Evolutionary conservation across 441 rosid species (phyloP).

Genomic region (Corymbia citriodora): DNA sequence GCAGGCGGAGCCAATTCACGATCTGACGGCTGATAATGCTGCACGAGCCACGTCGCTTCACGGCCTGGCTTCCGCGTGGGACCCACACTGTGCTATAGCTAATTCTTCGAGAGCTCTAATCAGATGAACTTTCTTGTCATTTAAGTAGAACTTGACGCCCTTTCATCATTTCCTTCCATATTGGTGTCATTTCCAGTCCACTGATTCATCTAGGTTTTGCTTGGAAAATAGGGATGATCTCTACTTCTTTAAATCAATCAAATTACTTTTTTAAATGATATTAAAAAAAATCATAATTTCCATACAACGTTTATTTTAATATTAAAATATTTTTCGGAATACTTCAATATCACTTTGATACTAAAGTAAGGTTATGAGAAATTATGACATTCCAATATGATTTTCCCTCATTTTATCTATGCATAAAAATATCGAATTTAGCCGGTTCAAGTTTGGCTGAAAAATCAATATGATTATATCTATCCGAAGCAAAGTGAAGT

Average conservation of each 20-base stretch:
- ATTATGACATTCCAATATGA: background rate
- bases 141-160: background rate
- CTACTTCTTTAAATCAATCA: background rate
- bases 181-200: background rate
- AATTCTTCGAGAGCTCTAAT: background rate
- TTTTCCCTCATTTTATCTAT: background rate
- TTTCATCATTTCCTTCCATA: background rate
- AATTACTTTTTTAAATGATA: background rate
- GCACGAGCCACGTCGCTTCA: background rate
- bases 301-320: fast-evolving
- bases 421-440: background rate
- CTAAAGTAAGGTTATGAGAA: background rate
- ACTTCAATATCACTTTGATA: no score
- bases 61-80: background rate
- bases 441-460: background rate
- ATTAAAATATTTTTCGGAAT: fast-evolving
- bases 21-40: background rate
- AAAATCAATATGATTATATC: background rate
- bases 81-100: background rate
- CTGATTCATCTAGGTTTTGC: background rate
- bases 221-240: background rate
- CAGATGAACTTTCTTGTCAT: background rate
- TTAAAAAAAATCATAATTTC: background rate
- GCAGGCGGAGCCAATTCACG: background rate
- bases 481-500: background rate